Evolutionary conservation across 108 stramenopile species (phyloP), one percentile per base, ranked within the genome.

Genomic region (Aurantiochytrium sp.): DNA sequence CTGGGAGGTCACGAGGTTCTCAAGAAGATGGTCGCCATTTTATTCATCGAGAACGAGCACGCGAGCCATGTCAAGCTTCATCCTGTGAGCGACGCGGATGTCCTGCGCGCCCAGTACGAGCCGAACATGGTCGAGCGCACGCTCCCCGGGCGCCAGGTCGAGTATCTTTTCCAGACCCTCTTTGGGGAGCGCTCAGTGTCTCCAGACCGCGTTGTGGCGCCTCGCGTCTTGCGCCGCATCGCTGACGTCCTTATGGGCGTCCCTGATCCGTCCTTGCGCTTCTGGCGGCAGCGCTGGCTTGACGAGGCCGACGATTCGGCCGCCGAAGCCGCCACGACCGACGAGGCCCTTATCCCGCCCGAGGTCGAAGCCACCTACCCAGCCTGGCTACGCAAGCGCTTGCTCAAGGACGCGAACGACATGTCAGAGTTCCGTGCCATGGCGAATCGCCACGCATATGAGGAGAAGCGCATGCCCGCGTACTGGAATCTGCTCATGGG

Each of bases 161-260:
- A 81, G 73, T 81, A 81, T 24, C 73, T 81, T 48, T 48, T 81
- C 1, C 73, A 48, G 32, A 48, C 73, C 12, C 73, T 81, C 17
- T 41, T 81, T 48, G 73, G 73, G 1, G 39, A 48, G 6, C 73
- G 27, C 1, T 81, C 73, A 12, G 73, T 81, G 6, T 41, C 39
- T 21, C 73, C 73, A 6, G 39, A 6, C 8, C 42, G 73, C 6
- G 73, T 81, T n/a, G 45, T 81, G 42, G 73, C 73, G 27, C 73
- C 73, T 2, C 39, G 73, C n/a, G 24, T 81, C 12, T 30, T 81
- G 21, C 73, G 73, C 12, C 73, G 73, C 42, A 81, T 81, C 30
- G 73, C 73, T 42, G 73, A 81, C 32, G 73, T 81, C 12, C 45
- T 81, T 6, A 81, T 81, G 73, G 73, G 73, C 73, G 19, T 81